These are phyloP conservation scores for Penicillium riverlandense DNA, from an alignment of 495 filamentous ascomycete species.

Conservation along the genomic window DNA sequence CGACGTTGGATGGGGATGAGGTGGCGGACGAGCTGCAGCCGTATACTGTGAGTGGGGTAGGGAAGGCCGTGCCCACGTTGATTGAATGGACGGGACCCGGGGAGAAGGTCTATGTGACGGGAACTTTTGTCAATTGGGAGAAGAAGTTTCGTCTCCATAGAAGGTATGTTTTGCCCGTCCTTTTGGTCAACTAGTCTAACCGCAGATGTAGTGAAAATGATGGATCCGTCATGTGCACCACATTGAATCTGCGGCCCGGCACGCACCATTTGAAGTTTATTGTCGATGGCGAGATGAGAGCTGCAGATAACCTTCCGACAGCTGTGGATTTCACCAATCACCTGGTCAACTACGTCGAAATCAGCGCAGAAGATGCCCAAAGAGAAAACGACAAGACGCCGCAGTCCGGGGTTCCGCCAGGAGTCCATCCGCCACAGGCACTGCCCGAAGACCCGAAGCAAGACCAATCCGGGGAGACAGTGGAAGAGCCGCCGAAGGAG, in stretches of 20 bases:
- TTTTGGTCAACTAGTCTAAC: too few relatives aligned
- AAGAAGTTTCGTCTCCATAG: constrained; percentile 79
- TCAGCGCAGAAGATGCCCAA: constrained; percentile 64
- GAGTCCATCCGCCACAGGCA: constrained; percentile 39
- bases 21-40: constrained; percentile 60
- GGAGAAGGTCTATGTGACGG: constrained; percentile 90
- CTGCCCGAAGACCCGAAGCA: constrained; percentile 29
- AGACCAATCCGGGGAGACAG: constrained; percentile 29
- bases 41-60: constrained; percentile 46
- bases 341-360: constrained; percentile 94
- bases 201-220: constrained; percentile 23
- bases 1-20: constrained; percentile 74
- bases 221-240: constrained; percentile 57
- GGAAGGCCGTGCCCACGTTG: constrained; percentile 60
- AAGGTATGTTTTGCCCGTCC: constrained; percentile 46
- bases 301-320: constrained; percentile 78
- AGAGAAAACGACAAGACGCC: constrained; percentile 25
- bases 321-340: constrained; percentile 96
- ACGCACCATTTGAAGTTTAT: constrained; percentile 97
- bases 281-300: constrained; percentile 86
- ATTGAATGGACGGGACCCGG: constrained; percentile 76
- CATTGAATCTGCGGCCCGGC: constrained; percentile 76
- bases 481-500: constrained; percentile 36
- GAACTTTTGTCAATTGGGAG: constrained; percentile 94
- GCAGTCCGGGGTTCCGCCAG: constrained; percentile 22